Evolutionary conservation across 2,329 filamentous ascomycete species (phyloP).

Genomic region (Penicillium sp.): DNA sequence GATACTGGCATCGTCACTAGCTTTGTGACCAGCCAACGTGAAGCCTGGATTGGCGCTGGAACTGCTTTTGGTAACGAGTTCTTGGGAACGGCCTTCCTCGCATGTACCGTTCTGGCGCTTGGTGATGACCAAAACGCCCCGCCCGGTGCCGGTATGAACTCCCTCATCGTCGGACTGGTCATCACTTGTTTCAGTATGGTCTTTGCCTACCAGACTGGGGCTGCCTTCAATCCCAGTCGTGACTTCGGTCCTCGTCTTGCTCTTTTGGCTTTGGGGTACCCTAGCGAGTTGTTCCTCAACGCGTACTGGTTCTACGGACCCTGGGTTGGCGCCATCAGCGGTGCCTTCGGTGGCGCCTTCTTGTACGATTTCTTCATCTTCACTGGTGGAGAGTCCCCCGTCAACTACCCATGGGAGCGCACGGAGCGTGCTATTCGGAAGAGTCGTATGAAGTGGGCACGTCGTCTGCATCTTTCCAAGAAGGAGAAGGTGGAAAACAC

Average conservation of each 20-base stretch:
- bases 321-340: conserved; percentile 41
- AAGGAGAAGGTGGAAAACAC: neutral
- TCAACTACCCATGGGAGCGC: conserved; percentile 51
- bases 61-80: conserved; percentile 53
- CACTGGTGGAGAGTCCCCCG: conserved; percentile 51
- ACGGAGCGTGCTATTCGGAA: conserved; percentile 47
- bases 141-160: conserved; percentile 53
- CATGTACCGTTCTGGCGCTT: conserved; percentile 45
- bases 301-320: conserved; percentile 51
- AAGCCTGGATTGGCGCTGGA: conserved; percentile 36
- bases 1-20: conserved; percentile 35
- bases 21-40: conserved; percentile 49
- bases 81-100: conserved; percentile 43
- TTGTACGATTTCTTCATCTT: conserved; percentile 55
- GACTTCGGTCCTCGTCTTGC: conserved; percentile 54
- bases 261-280: conserved; percentile 47
- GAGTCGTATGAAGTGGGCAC: conserved; percentile 38
- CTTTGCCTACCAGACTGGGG: conserved; percentile 51
- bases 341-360: conserved; percentile 46
- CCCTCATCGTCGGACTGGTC: conserved; percentile 50
- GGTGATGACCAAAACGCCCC: conserved; percentile 51
- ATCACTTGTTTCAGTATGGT: conserved; percentile 32
- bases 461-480: conserved; percentile 26
- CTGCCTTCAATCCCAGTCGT: conserved; percentile 50
- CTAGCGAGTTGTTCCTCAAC: conserved; percentile 41